phyloP scores from a whole-genome alignment of 2,329 filamentous ascomycete species.

The Zopfia rhizophila region DNA sequence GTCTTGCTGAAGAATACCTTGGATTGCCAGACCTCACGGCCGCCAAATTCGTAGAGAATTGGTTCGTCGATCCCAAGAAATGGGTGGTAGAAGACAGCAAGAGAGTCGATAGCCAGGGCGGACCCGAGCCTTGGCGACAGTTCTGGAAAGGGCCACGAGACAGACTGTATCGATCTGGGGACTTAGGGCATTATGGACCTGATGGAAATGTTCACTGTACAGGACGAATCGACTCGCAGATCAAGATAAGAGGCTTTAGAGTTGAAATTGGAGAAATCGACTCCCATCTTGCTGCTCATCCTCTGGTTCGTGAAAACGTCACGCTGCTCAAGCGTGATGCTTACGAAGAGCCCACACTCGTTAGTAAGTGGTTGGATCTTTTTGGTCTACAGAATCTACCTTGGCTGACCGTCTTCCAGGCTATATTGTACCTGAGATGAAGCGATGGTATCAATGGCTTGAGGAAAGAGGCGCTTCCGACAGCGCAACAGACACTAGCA shows the following conservation, averaged over 20 bases:
- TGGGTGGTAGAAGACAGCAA: constrained; percentile 74
- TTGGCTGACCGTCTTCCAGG: constrained; percentile 25
- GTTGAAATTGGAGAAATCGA: constrained; percentile 97
- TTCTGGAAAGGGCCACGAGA: constrained; percentile 86
- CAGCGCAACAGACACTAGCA: constrained; percentile 58
- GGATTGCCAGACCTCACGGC: constrained; percentile 69
- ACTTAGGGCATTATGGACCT: constrained; percentile 79
- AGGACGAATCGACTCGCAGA: constrained; percentile 85
- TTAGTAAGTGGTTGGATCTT: constrained; percentile 64
- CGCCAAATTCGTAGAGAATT: constrained; percentile 84
- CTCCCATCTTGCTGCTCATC: constrained; percentile 78
- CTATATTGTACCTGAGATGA: constrained; percentile 86
- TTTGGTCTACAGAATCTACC: background rate
- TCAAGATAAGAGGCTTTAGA: constrained; percentile 95
- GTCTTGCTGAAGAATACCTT: constrained; percentile 84
- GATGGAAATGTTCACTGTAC: constrained; percentile 80
- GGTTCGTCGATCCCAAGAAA: constrained; percentile 80
- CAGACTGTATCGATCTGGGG: constrained; percentile 86
- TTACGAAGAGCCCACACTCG: constrained; percentile 84
- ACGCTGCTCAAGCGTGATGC: constrained; percentile 86
- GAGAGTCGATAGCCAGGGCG: constrained; percentile 56
- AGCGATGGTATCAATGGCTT: constrained; percentile 77
- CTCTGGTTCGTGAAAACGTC: constrained; percentile 82
- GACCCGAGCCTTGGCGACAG: constrained; percentile 77
- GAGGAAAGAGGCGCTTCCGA: constrained; percentile 55